Base-by-base conservation (phyloP, 148 eudicot genomes). In the Gaultheria prostrata region DNA sequence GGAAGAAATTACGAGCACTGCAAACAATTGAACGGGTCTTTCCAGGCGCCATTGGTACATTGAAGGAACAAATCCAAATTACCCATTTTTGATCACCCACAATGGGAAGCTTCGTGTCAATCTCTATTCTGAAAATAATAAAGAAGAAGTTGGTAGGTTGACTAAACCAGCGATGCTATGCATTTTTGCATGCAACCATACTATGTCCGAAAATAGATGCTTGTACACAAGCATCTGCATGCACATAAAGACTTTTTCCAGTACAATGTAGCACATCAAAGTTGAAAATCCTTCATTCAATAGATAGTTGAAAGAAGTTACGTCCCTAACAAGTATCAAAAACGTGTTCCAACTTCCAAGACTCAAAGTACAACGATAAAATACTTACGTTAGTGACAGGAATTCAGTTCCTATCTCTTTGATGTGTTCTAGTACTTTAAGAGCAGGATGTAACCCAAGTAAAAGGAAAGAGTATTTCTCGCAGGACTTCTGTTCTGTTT, bases 21-120 rank as follows among this genome's bases (percentile, higher is more conserved):
- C 98, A 96, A 85, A 96, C 99, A 85, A 96, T 96, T 39, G 99
- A 96, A n/a, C 98, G 97, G 46, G 99, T 96, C 91, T 96, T 96
- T 86, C 99, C 99, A 77, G 98, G 99, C 65, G 94, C 94, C 99
- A 96, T 96, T 51, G 99, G 99, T 85, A 96, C 92, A 89, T 96
- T 96, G 85, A 96, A 96, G 82, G 99, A 96, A 87, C 99, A 96
- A 69, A 96, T 96, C 99, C 99, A 96, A 90, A 96, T 96, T 24
- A 91, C 89, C 99, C 99, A 96, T 88, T 96, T 96, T 87, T 94
- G 97, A 87, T 94, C 94, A 77, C 99, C 99, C 79, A 94, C 90
- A 61, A 94, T 21, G 20, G 99, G 99, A 83, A 96, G 98, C 84
- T 93, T 94, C 35, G 97, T 89, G 83, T 96, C 94, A 67, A 96